Evolutionary conservation across 148 eudicot genomes (phyloP).

Genomic region (Chenopodium album): DNA sequence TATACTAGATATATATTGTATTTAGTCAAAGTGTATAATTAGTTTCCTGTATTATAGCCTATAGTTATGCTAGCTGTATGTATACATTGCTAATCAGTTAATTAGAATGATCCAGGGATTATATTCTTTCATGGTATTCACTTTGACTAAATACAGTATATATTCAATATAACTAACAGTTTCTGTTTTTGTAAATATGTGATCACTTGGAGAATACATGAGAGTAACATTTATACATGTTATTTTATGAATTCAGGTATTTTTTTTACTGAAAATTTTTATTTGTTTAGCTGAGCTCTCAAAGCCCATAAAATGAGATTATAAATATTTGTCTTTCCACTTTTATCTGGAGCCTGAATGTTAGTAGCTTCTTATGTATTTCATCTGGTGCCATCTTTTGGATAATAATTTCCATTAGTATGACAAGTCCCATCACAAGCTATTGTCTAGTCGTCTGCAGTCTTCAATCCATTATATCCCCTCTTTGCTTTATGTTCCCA

Average conservation of each 20-base stretch:
- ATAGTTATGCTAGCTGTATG: too few species aligned
- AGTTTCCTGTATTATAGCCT: too few species aligned
- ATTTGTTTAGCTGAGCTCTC: neutral
- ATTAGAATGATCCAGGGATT: too few species aligned
- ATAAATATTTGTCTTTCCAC: neutral
- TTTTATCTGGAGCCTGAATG: neutral
- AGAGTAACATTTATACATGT: neutral
- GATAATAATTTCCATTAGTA: neutral
- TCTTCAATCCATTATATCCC: neutral
- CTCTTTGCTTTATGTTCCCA: too few species aligned
- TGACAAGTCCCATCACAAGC: neutral
- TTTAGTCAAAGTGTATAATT: too few species aligned
- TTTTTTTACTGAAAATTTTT: too few species aligned
- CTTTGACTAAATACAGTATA: too few species aligned
- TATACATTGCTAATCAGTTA: too few species aligned
- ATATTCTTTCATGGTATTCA: too few species aligned
- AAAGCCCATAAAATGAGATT: neutral
- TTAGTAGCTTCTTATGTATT: neutral
- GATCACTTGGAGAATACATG: neutral
- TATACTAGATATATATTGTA: too few species aligned
- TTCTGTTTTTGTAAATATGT: neutral
- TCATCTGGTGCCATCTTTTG: neutral
- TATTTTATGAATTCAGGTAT: neutral
- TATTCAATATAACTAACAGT: neutral
- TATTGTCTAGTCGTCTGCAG: neutral